A percentile compares a stretch with the other conserved stretches of the same genome.
phyloP scores from a whole-genome alignment of 1,139 yeast genomes.

The Zhuliangozyma parablackwelliae region DNA sequence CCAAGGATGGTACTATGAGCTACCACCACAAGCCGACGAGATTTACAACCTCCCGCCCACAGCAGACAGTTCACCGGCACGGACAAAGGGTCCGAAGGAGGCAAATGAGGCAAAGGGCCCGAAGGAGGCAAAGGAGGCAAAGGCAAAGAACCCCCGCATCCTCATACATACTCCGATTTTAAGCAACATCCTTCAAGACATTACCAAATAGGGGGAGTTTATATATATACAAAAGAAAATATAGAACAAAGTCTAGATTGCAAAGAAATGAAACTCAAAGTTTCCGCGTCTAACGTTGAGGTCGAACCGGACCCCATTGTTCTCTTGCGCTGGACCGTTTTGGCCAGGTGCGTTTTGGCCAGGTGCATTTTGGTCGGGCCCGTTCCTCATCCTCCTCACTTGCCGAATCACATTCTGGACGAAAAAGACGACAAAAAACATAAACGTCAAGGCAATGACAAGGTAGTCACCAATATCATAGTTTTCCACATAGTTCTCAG shows the following conservation, averaged over 20 bases:
- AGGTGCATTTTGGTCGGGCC: not conserved
- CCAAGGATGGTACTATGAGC: slow-evolving; percentile 60
- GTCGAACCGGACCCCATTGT: slow-evolving; percentile 8
- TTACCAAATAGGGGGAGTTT: slow-evolving; percentile 5
- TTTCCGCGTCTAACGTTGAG: slow-evolving; percentile 26
- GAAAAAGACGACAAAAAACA: slow-evolving; percentile 27
- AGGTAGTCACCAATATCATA: slow-evolving; percentile 32
- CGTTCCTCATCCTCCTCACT: slow-evolving; percentile 21
- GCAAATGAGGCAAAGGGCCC: not conserved
- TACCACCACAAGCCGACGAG: slow-evolving; percentile 43
- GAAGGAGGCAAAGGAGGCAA: slow-evolving; percentile 1
- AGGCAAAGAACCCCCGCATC: slow-evolving; percentile 9
- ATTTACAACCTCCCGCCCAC: slow-evolving; percentile 23
- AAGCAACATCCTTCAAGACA: slow-evolving; percentile 22
- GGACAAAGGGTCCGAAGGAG: not conserved
- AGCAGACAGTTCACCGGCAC: slow-evolving; percentile 3
- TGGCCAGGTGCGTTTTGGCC: slow-evolving; percentile 3
- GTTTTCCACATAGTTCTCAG: slow-evolving; percentile 15
- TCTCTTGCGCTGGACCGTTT: slow-evolving; percentile 7
- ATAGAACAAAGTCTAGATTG: slow-evolving; percentile 16
- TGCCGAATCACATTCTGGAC: slow-evolving; percentile 26
- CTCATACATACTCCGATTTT: slow-evolving; percentile 19
- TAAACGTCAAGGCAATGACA: slow-evolving; percentile 25
- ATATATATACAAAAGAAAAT: not conserved
- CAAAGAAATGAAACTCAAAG: slow-evolving; percentile 38